A percentile compares a stretch with the other conserved stretches of the same genome.
Evolutionary conservation across 179 eudicot genomes (phyloP).

Genomic region (Patellifolia procumbens): DNA sequence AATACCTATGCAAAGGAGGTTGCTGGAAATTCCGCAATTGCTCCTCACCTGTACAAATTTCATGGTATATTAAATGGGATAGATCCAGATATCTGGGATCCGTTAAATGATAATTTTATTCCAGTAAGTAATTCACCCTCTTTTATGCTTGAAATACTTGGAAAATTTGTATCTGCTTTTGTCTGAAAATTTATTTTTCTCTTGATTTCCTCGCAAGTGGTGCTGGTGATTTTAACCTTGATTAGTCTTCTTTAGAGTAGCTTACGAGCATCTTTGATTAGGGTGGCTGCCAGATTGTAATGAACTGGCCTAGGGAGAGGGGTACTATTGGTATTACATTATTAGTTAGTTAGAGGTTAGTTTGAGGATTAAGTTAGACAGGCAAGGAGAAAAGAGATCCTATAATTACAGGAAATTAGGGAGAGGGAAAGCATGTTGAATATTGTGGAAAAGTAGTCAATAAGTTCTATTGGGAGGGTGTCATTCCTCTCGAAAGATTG

Average conservation of each 20-base stretch:
- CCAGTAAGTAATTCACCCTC: slow-evolving; percentile 65
- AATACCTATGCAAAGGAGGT: slow-evolving; percentile 86
- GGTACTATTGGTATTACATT: too few relatives aligned
- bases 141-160: neutral
- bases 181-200: neutral
- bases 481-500: too few relatives aligned
- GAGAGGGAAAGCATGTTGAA: too few relatives aligned
- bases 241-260: neutral
- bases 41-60: slow-evolving; percentile 83
- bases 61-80: slow-evolving; percentile 96
- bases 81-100: slow-evolving; percentile 98
- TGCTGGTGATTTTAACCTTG: neutral
- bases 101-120: slow-evolving; percentile 78
- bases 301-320: too few relatives aligned
- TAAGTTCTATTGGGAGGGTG: too few relatives aligned
- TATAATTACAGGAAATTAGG: too few relatives aligned
- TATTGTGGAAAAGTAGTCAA: too few relatives aligned
- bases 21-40: slow-evolving; percentile 70
- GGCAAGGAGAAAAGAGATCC: too few relatives aligned
- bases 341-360: too few relatives aligned
- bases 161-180: neutral
- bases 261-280: slow-evolving; percentile 6
- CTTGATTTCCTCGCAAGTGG: slow-evolving; percentile 4
- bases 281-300: too few relatives aligned
- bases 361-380: too few relatives aligned